These are phyloP conservation scores for Mycena citricolor DNA, from an alignment of 1,284 basidiomycete species.

Conservation along the genomic window DNA sequence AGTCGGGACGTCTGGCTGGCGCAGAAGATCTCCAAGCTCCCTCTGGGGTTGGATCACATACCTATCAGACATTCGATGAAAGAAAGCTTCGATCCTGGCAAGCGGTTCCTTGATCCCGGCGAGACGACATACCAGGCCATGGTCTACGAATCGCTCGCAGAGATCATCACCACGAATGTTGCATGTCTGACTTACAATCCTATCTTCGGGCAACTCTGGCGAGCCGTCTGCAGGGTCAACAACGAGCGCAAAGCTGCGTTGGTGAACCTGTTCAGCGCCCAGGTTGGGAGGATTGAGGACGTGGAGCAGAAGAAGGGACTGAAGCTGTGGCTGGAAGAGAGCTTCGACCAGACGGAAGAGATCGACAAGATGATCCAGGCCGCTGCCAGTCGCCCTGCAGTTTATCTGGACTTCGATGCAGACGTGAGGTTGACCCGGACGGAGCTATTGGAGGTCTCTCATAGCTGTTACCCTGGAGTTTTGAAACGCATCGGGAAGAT, in stretches of 20 bases:
- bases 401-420: conserved; percentile 30
- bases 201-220: conserved; percentile 31
- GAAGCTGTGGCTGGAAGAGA: conserved; percentile 29
- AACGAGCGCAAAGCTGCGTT: conserved; percentile 21
- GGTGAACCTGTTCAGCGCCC: conserved; percentile 25
- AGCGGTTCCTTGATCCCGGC: conserved; percentile 23
- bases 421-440: conserved; percentile 27
- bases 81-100: conserved; percentile 18
- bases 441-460: conserved; percentile 30
- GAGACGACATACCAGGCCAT: conserved; percentile 23
- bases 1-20: too few relatives aligned
- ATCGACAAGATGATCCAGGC: conserved; percentile 26
- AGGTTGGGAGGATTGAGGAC: conserved; percentile 24
- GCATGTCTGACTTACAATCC: conserved; percentile 28
- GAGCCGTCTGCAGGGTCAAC: conserved; percentile 29
- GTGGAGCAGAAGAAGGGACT: conserved; percentile 19
- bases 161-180: conserved; percentile 28
- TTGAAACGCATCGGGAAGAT: conserved; percentile 27
- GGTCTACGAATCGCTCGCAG: conserved; percentile 25
- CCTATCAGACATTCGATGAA: conserved; percentile 10
- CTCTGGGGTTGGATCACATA: too few relatives aligned
- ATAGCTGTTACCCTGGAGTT: conserved; percentile 27
- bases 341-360: conserved; percentile 28
- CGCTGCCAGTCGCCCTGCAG: conserved; percentile 8
- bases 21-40: too few relatives aligned